phyloP scores from a whole-genome alignment of 116 monocot genomes.

The Phalaenopsis hybrid region DNA sequence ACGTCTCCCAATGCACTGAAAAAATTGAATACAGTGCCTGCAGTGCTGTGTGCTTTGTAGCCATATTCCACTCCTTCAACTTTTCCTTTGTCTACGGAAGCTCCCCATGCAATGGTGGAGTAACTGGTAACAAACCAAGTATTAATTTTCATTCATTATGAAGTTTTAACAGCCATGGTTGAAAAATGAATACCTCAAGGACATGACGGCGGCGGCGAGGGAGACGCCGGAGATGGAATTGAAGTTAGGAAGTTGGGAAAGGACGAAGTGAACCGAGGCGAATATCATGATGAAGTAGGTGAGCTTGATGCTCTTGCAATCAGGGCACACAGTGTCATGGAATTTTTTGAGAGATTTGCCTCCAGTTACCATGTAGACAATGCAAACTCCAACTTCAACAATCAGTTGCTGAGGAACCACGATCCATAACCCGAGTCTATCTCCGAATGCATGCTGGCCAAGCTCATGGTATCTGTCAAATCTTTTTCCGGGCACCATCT shows the following conservation, averaged over 20 bases:
- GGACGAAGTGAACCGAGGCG: constrained; percentile 78
- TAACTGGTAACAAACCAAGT: constrained; percentile 24
- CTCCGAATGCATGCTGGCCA: constrained; percentile 26
- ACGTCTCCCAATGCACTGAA: constrained; percentile 75
- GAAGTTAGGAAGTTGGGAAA: constrained; percentile 84
- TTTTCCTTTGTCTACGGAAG: constrained; percentile 53
- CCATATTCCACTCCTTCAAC: constrained; percentile 30
- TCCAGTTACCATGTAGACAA: constrained; percentile 87
- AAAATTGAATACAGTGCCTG: constrained; percentile 44
- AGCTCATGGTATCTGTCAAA: constrained; percentile 28
- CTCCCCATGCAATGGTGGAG: constrained; percentile 72
- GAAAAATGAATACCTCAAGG: constrained; percentile 42
- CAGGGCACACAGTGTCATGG: constrained; percentile 45
- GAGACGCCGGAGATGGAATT: constrained; percentile 92
- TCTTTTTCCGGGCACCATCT: constrained; percentile 25
- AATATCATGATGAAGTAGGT: constrained; percentile 95
- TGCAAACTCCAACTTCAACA: constrained; percentile 57
- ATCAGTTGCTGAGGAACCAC: constrained; percentile 73
- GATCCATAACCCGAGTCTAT: constrained; percentile 18
- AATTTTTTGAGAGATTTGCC: constrained; percentile 77
- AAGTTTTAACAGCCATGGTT: too few relatives aligned
- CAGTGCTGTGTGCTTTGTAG: constrained; percentile 15
- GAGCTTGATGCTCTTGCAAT: constrained; percentile 58
- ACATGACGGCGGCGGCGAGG: constrained; percentile 91
- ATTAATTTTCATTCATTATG: background rate